Conservation (phyloP, 1,139 yeast species). For the Suhomyces terraborum region DNA sequence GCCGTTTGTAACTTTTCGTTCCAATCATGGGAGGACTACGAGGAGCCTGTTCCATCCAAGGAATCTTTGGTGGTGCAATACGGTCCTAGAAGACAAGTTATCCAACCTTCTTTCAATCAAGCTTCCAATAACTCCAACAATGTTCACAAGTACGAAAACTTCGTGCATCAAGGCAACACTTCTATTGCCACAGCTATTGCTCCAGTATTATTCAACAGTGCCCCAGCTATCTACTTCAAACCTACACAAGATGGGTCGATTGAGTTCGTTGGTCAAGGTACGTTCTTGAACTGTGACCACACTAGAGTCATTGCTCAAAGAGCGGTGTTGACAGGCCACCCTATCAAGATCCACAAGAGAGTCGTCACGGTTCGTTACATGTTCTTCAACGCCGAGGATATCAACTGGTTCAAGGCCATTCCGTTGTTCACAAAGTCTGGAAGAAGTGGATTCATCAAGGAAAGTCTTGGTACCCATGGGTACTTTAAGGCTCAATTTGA, state of each 20-base stretch:
- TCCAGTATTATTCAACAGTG: conserved; percentile 81
- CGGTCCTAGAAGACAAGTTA: conserved; percentile 88
- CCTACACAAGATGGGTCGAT: conserved; percentile 49
- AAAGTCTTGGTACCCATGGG: conserved; percentile 97
- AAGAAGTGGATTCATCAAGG: conserved; percentile 90
- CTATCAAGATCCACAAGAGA: conserved; percentile 90
- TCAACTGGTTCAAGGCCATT: conserved; percentile 85
- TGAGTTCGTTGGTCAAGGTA: conserved; percentile 84
- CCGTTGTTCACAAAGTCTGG: conserved; percentile 93
- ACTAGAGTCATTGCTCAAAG: conserved; percentile 85
- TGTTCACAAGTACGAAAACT: conserved; percentile 84
- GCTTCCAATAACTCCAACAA: conserved; percentile 77
- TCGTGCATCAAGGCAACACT: conserved; percentile 70
- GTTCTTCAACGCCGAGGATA: conserved; percentile 93
- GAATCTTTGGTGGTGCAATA: conserved; percentile 83
- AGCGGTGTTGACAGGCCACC: conserved; percentile 88
- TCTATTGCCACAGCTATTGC: conserved; percentile 87
- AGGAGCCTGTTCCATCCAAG: conserved; percentile 78
- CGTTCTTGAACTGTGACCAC: conserved; percentile 84
- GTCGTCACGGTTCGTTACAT: conserved; percentile 93
- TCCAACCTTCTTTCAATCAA: conserved; percentile 82
- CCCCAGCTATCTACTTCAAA: conserved; percentile 78
- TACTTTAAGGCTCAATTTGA: conserved; percentile 96
- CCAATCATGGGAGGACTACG: conserved; percentile 86
- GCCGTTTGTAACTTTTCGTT: conserved; percentile 82